These are phyloP conservation scores for Dictyostelium intermedium DNA, from an alignment of 78 protist genomes.

Conservation along the genomic window DNA sequence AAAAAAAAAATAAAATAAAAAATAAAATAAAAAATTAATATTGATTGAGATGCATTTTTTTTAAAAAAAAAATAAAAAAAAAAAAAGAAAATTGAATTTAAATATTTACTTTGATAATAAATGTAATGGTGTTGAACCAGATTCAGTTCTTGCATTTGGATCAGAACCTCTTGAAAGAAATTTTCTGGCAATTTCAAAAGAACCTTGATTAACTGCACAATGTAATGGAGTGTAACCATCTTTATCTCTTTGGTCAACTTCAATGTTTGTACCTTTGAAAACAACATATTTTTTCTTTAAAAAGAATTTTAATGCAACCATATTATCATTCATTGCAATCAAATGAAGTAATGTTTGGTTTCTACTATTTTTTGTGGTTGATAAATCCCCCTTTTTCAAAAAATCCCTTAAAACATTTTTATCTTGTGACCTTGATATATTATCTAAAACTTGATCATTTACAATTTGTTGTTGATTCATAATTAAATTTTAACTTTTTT, in stretches of 20 bases:
- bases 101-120: conserved; percentile 3
- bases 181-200: conserved; percentile 38
- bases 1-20: no score
- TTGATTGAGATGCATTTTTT: no score
- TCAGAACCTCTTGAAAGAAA: conserved; percentile 25
- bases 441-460: not conserved
- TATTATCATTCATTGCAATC: conserved; percentile 37
- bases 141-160: conserved; percentile 40
- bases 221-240: conserved; percentile 58
- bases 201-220: conserved; percentile 45
- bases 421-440: conserved; percentile 13
- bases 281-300: conserved; percentile 49
- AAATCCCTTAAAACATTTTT: conserved; percentile 10
- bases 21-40: no score
- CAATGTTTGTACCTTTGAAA: conserved; percentile 21
- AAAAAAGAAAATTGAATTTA: no score
- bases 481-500: not conserved
- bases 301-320: conserved; percentile 5
- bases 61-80: no score
- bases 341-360: conserved; percentile 56
- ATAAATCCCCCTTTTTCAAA: conserved; percentile 14
- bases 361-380: not conserved
- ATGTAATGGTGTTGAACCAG: conserved; percentile 52
- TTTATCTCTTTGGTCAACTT: conserved; percentile 24
- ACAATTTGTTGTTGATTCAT: not conserved